A percentile compares a stretch with the other conserved stretches of the same genome.
Evolutionary conservation across 305 asterid species (phyloP).

Genomic region (Coffea humblotiana): DNA sequence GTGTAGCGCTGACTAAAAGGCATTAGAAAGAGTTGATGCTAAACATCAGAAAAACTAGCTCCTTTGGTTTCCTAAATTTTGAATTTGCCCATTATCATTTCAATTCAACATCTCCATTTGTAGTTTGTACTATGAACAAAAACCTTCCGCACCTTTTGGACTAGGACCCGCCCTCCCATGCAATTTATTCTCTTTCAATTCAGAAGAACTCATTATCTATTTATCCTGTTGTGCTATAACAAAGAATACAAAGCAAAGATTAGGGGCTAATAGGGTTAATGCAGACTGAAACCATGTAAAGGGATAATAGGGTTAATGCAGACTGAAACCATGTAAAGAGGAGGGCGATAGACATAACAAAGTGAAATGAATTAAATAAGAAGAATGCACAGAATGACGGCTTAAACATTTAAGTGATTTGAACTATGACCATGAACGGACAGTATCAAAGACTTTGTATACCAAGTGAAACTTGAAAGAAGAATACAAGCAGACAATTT

Average conservation of each 20-base stretch:
- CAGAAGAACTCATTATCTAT: too few relatives aligned
- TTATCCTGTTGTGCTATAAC: too few relatives aligned
- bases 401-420: not conserved
- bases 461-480: not conserved
- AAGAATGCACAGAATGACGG: not conserved
- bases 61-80: not conserved
- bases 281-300: too few relatives aligned
- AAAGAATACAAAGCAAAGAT: too few relatives aligned
- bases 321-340: not conserved
- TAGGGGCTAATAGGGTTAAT: too few relatives aligned
- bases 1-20: too few relatives aligned
- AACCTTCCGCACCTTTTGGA: too few relatives aligned
- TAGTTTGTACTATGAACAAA: too few relatives aligned
- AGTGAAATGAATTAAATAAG: not conserved
- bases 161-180: too few relatives aligned
- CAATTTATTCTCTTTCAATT: too few relatives aligned
- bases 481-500: not conserved
- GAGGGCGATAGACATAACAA: not conserved
- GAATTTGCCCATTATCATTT: not conserved
- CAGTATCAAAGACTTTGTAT: not conserved
- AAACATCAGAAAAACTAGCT: not conserved
- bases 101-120: not conserved
- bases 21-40: too few relatives aligned
- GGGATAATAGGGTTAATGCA: too few relatives aligned
- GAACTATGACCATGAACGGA: not conserved